Conservation (phyloP, 2,329 filamentous ascomycete genomes). For the Setomelanomma holmii region DNA sequence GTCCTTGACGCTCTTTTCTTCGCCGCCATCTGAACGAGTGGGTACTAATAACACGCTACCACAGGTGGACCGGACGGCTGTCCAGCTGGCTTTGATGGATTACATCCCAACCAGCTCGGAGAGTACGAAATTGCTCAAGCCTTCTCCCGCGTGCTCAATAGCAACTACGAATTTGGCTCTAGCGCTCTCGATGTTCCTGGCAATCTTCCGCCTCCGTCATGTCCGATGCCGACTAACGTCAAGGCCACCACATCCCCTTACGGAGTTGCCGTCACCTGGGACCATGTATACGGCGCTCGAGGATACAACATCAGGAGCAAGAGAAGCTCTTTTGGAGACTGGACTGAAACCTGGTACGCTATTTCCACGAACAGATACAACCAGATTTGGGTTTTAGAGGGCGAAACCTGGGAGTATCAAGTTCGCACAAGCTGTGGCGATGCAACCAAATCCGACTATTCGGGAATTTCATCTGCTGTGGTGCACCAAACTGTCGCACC, state of each 20-base stretch:
- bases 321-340: constrained; percentile 1
- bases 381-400: constrained; percentile 9
- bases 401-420: constrained; percentile 12
- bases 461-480: background rate
- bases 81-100: constrained; percentile 10
- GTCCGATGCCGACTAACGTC: constrained; percentile 1
- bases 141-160: constrained; percentile 6
- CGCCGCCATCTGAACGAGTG: background rate
- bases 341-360: constrained; percentile 3
- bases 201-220: constrained; percentile 1
- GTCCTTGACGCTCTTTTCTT: background rate
- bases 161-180: constrained; percentile 2
- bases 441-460: constrained; percentile 1
- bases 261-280: constrained; percentile 6
- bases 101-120: constrained; percentile 13
- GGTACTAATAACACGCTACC: background rate
- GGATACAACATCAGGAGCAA: constrained; percentile 10
- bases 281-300: constrained; percentile 2
- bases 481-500: constrained; percentile 6
- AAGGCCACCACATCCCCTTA: background rate
- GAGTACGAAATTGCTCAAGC: constrained; percentile 16
- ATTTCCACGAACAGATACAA: background rate
- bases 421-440: constrained; percentile 7
- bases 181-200: constrained; percentile 6
- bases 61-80: constrained; percentile 2